Conservation (phyloP, 768 basidiomycete species). For the Leccinum uliginosum region DNA sequence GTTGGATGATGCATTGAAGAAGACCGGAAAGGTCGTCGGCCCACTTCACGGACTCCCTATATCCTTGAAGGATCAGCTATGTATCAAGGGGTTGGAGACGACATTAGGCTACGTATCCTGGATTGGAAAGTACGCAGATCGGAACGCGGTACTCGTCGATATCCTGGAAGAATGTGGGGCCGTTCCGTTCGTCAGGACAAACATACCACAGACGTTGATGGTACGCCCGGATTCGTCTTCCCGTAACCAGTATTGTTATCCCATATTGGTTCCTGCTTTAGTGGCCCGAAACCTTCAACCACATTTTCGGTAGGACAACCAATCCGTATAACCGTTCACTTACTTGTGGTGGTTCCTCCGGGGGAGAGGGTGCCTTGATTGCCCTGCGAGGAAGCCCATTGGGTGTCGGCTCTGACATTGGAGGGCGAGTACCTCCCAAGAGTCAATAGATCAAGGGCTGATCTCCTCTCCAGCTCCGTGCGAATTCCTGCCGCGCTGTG, state of each 20-base stretch:
- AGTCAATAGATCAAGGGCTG: not conserved
- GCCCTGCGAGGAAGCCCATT: slow-evolving; percentile 41
- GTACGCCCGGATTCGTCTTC: slow-evolving; percentile 30
- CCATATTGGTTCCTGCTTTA: slow-evolving; percentile 19
- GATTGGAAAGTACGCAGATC: slow-evolving; percentile 56
- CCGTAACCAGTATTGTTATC: not conserved
- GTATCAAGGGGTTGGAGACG: slow-evolving; percentile 63
- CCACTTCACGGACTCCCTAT: slow-evolving; percentile 74
- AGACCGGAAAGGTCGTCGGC: slow-evolving; percentile 62
- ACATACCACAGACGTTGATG: slow-evolving; percentile 77
- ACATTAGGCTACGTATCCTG: slow-evolving; percentile 75
- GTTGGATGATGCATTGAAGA: slow-evolving; percentile 58
- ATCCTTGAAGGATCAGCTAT: slow-evolving; percentile 72
- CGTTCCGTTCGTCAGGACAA: slow-evolving; percentile 67
- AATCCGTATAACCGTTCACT: slow-evolving; percentile 73
- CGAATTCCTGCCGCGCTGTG: slow-evolving; percentile 70
- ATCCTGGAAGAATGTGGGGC: slow-evolving; percentile 67
- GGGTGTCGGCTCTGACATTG: slow-evolving; percentile 79
- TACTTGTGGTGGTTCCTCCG: slow-evolving; percentile 77
- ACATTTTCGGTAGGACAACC: slow-evolving; percentile 71
- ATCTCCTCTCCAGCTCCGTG: slow-evolving; percentile 47
- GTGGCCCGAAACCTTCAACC: slow-evolving; percentile 78
- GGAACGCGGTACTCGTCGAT: slow-evolving; percentile 60
- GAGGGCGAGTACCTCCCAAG: slow-evolving; percentile 45
- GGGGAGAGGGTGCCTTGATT: slow-evolving; percentile 80